Evolutionary conservation across 345 rosid species (phyloP).

Genomic region (Citrus hindsii): DNA sequence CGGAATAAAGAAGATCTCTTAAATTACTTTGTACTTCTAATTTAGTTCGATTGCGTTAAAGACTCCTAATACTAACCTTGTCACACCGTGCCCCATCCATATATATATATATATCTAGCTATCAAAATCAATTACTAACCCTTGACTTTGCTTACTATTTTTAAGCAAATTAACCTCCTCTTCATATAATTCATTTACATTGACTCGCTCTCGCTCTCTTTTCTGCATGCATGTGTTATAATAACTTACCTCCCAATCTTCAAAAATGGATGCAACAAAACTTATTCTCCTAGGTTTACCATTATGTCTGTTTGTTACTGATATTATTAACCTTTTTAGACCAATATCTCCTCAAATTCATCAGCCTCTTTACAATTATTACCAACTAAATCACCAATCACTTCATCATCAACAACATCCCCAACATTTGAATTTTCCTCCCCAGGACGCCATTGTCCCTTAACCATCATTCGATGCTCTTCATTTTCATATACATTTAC

Average conservation of each 20-base stretch:
- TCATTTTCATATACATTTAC: not conserved
- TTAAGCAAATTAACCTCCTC: not conserved
- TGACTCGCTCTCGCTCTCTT: not conserved
- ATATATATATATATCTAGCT: too few relatives aligned
- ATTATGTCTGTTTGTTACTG: slow-evolving; percentile 24
- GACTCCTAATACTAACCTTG: too few relatives aligned
- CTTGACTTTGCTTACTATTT: not conserved
- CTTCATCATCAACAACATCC: not conserved
- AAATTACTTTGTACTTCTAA: too few relatives aligned
- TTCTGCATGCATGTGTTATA: not conserved
- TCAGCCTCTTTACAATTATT: not conserved
- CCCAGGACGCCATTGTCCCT: slow-evolving; percentile 3
- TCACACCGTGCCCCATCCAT: too few relatives aligned
- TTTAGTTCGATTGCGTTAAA: too few relatives aligned
- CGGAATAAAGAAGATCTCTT: too few relatives aligned
- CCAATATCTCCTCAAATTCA: slow-evolving; percentile 1
- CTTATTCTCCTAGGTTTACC: slow-evolving; percentile 28
- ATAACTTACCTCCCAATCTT: not conserved
- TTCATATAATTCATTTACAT: not conserved
- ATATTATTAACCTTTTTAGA: slow-evolving; percentile 22
- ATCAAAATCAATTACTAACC: too few relatives aligned
- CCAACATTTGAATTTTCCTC: slow-evolving; percentile 16
- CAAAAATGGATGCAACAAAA: slow-evolving; percentile 28
- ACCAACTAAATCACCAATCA: slow-evolving; percentile 12
- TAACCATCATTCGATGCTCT: not conserved